Evolutionary conservation across 2,329 filamentous ascomycete genomes (phyloP), one percentile per base, ranked within the genome.

Genomic region (Aspergillus floridensis): DNA sequence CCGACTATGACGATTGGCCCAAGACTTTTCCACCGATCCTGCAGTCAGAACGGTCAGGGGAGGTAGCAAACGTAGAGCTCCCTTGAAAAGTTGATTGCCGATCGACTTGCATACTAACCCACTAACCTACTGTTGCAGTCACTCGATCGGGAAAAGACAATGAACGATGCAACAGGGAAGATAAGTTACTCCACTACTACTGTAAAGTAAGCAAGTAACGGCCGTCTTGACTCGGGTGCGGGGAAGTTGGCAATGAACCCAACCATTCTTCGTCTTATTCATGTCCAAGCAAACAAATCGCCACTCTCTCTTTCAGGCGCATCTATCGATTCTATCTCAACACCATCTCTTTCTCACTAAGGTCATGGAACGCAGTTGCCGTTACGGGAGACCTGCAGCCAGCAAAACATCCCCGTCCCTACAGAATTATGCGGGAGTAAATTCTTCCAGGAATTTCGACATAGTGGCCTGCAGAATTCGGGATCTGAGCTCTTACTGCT

Each of bases 401-500:
- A 41, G 53, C 46, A 57, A 56, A 26, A 44, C 50, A 54, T 46
- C 49, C 52, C 26, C 44, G 49, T 7, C 57, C 46, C 46, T 24
- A 50, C 51, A 56, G 51, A 38, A 35, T 52, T 50, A 52, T 57
- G 54, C 47, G 49, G 56, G 22, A 24, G 26, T 32, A 35, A 49
- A 54, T 48, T 41, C 54, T 57, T 52, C 62, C 60, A 44, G 56
- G 60, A 60, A 60, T 54, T 29, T 31, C n/a, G 62, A 58, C 58
- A 60, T 58, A 46, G 58, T 62, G 62, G 58, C 60, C 59, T 62
- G 55, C 59, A 57, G 50, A 24, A 8, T 53, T 19, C 44, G 56
- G 8, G 56, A 56, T 59, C 56, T 47, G 51, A 61, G 60, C 58
- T 35, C 38, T 35, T 10, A 4, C 41, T 49, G 31, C 21, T 41